phyloP scores from a whole-genome alignment of 768 basidiomycete genomes.

The Lactarius psammicola region DNA sequence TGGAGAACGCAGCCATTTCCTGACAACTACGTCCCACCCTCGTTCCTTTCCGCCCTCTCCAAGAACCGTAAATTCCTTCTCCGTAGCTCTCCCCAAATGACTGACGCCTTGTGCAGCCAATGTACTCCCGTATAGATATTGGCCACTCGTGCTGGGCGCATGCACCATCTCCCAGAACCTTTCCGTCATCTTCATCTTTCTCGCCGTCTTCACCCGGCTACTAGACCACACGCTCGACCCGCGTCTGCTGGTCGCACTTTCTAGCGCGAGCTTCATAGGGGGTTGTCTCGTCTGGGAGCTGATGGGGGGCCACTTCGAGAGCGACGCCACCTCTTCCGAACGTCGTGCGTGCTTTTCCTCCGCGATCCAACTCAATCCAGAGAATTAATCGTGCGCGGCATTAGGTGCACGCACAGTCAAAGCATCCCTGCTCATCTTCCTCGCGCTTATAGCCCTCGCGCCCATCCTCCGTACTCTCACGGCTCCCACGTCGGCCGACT shows the following conservation, averaged over 20 bases:
- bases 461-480: constrained; percentile 92
- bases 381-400: constrained; percentile 3
- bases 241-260: constrained; percentile 63
- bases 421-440: constrained; percentile 82
- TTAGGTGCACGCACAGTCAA: constrained; percentile 71
- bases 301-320: constrained; percentile 43
- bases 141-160: constrained; percentile 64
- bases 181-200: constrained; percentile 74
- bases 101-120: constrained; percentile 52
- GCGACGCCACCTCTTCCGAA: constrained; percentile 32
- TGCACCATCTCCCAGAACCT: constrained; percentile 84
- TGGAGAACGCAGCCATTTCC: constrained; percentile 75
- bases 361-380: neutral
- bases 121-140: constrained; percentile 75
- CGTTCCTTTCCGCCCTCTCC: constrained; percentile 76
- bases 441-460: constrained; percentile 84
- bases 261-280: constrained; percentile 53
- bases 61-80: constrained; percentile 58
- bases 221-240: constrained; percentile 65
- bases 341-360: constrained; percentile 19
- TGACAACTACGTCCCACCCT: constrained; percentile 81
- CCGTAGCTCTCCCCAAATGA: constrained; percentile 15
- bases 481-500: constrained; percentile 93
- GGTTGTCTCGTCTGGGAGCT: constrained; percentile 67
- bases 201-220: constrained; percentile 74